Conservation (phyloP, 495 filamentous ascomycete genomes). For the Aspergillus bertholletiae region DNA sequence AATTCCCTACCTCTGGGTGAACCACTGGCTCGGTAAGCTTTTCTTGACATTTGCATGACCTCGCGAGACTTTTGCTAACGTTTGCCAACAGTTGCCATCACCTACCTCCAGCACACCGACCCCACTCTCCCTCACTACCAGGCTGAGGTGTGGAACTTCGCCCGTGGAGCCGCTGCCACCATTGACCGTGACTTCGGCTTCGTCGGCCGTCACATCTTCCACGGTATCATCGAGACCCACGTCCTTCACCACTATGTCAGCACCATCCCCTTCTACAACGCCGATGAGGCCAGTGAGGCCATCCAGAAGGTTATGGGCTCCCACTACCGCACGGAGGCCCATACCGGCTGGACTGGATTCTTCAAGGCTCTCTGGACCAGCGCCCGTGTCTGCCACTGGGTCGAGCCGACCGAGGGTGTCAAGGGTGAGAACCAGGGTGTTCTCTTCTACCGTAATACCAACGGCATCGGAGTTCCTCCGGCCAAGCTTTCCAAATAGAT, state of each 20-base stretch:
- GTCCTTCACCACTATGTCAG: slow-evolving; percentile 60
- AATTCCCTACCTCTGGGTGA: slow-evolving; percentile 94
- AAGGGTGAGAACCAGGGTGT: slow-evolving; percentile 49
- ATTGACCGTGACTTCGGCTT: slow-evolving; percentile 61
- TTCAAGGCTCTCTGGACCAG: slow-evolving; percentile 53
- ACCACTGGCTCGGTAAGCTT: slow-evolving; percentile 76
- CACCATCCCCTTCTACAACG: slow-evolving; percentile 60
- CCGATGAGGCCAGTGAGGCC: slow-evolving; percentile 58
- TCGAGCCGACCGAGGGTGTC: slow-evolving; percentile 64
- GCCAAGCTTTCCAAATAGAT: slow-evolving; percentile 42
- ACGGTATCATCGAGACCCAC: slow-evolving; percentile 61
- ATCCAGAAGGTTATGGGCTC: slow-evolving; percentile 55
- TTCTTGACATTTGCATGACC: background rate
- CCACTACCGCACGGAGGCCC: slow-evolving; percentile 54
- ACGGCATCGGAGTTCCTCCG: slow-evolving; percentile 67
- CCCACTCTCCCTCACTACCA: slow-evolving; percentile 56
- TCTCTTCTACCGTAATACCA: slow-evolving; percentile 62
- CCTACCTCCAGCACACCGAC: slow-evolving; percentile 60
- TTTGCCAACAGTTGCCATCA: slow-evolving; percentile 49
- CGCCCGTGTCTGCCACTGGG: slow-evolving; percentile 51
- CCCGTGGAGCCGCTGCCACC: slow-evolving; percentile 55
- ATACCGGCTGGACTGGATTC: slow-evolving; percentile 51
- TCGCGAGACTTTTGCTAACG: background rate
- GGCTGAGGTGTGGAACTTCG: slow-evolving; percentile 53
- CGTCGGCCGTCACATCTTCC: slow-evolving; percentile 54